Evolutionary conservation across 257 asterid species (phyloP), one percentile per base, ranked within the genome.

Genomic region (Forsythia suspensa): DNA sequence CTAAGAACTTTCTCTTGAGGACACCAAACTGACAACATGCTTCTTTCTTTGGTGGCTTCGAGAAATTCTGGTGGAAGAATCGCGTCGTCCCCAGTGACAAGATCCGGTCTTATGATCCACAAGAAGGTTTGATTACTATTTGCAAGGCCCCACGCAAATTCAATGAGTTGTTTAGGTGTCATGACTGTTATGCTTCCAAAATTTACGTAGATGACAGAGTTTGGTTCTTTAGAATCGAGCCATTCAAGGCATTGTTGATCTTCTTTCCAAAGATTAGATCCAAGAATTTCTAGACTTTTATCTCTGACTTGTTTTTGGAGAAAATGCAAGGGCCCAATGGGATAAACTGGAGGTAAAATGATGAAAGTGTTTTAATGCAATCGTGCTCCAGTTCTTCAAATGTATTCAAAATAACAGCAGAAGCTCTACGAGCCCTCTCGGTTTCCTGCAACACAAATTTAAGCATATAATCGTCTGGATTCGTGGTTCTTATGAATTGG

Each of bases 101-200:
- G 83, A 55, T 91, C 92, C 2, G 91, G 89, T 55, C 93, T 42
- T 6, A 91, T 71, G 36, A 91, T 59, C 94, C 96, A 91, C 21
- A 90, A 65, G 51, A 91, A 90, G 0, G 57, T 2, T 44, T 70
- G 84, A 66, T 79, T 72, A 42, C 89, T 90, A 67, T 86, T 85
- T 0, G 88, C 92, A 52, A 91, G 87, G 1, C 93, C 97, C 89
- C 90, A 87, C 0, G 91, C 93, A 18, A 91, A 86, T 80, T 89
- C 91, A 4, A 66, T 68, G 0, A 91, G 88, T 41, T 91, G 90
- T 1, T 73, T 39, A 0, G 80, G 61, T 1, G 90, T 85, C 84
- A 90, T 82, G 2, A 78, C 79, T 1, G 95, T 79, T 7, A 86
- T 86, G 84, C 93, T 80, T 38, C 87, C 91, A 18, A 89, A 87